Percentiles rank a stretch among this genome's conserved stretches.
Conservation (phyloP, 192 early-diverging fungal species). For the Chytriomyces hyalinus region DNA sequence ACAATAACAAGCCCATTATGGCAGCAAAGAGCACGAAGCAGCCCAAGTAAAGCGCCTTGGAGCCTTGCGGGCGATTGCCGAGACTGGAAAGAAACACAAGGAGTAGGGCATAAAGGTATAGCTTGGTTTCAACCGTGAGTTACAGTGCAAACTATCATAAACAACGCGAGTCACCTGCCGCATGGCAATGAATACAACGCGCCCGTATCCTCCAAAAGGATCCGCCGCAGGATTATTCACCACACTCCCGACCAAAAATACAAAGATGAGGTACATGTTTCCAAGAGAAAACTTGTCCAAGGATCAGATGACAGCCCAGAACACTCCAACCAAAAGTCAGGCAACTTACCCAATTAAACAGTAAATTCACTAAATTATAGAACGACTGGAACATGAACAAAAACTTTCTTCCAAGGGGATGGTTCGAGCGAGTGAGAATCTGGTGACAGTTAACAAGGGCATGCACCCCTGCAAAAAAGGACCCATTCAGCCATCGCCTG, state of each 20-base stretch:
- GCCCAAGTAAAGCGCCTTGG: constrained; percentile 47
- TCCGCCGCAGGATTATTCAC: constrained; percentile 48
- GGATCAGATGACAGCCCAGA: constrained; percentile 63
- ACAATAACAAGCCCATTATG: constrained; percentile 54
- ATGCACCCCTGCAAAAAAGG: constrained; percentile 83
- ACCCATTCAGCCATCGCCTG: constrained; percentile 84
- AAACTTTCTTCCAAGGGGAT: constrained; percentile 63
- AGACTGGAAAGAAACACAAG: constrained; percentile 56
- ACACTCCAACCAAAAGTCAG: constrained; percentile 60
- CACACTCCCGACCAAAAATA: constrained; percentile 43
- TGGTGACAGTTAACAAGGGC: constrained; percentile 69
- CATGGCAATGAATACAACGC: constrained; percentile 41
- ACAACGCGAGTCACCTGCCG: constrained; percentile 8
- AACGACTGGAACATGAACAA: constrained; percentile 67
- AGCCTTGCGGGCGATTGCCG: constrained; percentile 63
- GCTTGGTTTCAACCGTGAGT: not conserved
- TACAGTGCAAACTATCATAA: not conserved
- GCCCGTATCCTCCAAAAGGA: constrained; percentile 59
- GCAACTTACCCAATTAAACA: constrained; percentile 68
- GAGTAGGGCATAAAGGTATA: constrained; percentile 54
- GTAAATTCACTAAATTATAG: constrained; percentile 70
- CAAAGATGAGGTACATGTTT: constrained; percentile 68
- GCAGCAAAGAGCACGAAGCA: constrained; percentile 54
- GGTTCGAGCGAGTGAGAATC: constrained; percentile 71
- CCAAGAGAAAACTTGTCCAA: constrained; percentile 77